phyloP scores from a whole-genome alignment of 139 green algal genomes.

The Pleodorina starrii region DNA sequence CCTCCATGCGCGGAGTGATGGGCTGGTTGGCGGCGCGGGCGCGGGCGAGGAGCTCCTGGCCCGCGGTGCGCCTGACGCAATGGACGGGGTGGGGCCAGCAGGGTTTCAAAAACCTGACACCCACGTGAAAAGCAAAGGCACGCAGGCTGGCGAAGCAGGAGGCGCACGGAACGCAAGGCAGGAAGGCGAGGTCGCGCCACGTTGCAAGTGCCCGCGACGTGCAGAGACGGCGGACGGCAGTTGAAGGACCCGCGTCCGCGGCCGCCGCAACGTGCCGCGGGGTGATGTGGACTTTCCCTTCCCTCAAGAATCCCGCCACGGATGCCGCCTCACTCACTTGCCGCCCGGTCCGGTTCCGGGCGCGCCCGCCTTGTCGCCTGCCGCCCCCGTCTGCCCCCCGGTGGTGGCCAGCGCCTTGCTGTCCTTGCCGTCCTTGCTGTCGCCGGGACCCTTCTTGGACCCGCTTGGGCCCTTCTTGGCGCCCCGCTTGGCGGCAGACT shows the following conservation, averaged over 20 bases:
- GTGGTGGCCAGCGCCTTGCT: not conserved
- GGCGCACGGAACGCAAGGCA: no score
- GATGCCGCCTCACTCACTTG: not conserved
- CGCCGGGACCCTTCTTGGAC: not conserved
- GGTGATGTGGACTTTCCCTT: no score
- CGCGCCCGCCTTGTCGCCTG: not conserved
- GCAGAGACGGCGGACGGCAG: no score
- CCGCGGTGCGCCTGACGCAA: constrained; percentile 13
- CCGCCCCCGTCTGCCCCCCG: not conserved
- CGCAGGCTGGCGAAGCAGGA: not conserved
- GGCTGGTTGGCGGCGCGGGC: constrained; percentile 65
- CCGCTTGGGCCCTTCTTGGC: constrained; percentile 39
- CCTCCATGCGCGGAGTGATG: constrained; percentile 64
- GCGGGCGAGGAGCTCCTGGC: constrained; percentile 72
- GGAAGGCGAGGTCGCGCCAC: no score
- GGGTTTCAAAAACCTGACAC: no score
- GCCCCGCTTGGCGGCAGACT: constrained; percentile 39
- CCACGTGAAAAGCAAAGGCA: not conserved
- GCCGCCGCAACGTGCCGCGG: no score
- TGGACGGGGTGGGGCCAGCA: no score
- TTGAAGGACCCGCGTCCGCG: no score
- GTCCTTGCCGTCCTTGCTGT: not conserved
- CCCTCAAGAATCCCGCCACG: no score
- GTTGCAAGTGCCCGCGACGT: no score
- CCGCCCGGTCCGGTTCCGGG: not conserved